Percentiles rank a stretch among this genome's conserved stretches.
Conservation (phyloP, 208 protist genomes). For the Vickermania spadyakhi region DNA sequence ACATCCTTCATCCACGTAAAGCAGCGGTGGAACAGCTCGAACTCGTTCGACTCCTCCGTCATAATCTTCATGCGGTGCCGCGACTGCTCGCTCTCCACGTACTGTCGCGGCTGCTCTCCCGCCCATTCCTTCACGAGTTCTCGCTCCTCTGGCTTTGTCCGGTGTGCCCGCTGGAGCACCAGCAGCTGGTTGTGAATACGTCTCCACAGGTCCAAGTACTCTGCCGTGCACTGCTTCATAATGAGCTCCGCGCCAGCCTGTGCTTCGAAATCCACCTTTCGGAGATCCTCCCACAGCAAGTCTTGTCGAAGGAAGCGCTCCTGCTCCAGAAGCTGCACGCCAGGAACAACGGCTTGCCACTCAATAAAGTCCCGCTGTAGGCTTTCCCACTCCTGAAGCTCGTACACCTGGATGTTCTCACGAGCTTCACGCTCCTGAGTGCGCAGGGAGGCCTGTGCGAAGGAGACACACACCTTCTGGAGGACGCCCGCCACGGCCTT, state of each 20-base stretch:
- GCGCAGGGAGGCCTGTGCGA: background rate
- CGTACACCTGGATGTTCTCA: background rate
- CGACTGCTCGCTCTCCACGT: constrained; percentile 1
- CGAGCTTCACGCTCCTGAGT: background rate
- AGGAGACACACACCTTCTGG: background rate
- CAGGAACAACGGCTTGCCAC: background rate
- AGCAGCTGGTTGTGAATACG: background rate
- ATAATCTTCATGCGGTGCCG: background rate
- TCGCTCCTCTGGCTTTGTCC: background rate
- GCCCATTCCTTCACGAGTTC: background rate
- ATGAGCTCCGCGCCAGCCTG: background rate
- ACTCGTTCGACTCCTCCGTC: background rate
- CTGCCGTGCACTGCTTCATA: background rate
- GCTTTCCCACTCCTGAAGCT: background rate
- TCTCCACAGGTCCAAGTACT: background rate
- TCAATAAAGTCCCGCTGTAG: background rate
- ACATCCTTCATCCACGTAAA: background rate
- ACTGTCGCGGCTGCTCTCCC: background rate
- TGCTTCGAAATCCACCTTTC: background rate
- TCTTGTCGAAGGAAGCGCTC: background rate
- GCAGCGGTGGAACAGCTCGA: background rate
- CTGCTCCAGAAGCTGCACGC: background rate
- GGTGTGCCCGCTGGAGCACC: background rate
- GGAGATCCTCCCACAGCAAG: background rate
- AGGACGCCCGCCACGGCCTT: background rate